phyloP scores from a whole-genome alignment of 345 rosid species.

The Eutrema yunnanense region DNA sequence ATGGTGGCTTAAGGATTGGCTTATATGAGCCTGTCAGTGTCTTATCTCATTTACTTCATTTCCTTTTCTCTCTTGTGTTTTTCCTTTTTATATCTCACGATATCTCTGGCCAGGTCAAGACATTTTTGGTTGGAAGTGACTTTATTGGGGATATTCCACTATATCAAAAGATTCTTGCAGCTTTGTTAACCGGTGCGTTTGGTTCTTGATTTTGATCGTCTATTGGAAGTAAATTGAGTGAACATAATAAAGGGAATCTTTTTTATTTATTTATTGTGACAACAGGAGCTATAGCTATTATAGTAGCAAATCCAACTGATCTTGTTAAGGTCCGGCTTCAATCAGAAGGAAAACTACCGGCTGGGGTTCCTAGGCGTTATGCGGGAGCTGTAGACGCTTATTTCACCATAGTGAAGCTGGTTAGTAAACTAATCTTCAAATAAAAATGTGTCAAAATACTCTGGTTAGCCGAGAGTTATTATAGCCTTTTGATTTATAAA shows the following conservation, averaged over 20 bases:
- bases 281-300: slow-evolving; percentile 87
- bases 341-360: slow-evolving; percentile 84
- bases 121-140: slow-evolving; percentile 74
- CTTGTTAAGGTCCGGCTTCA: slow-evolving; percentile 95
- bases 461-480: neutral
- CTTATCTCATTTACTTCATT: slow-evolving; percentile 15
- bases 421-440: slow-evolving; percentile 22
- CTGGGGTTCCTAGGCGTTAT: slow-evolving; percentile 84
- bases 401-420: slow-evolving; percentile 69
- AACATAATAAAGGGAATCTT: neutral
- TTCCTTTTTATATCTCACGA: neutral
- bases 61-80: neutral
- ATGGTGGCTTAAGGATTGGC: slow-evolving; percentile 91
- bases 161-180: slow-evolving; percentile 82
- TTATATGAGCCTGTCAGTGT: slow-evolving; percentile 77
- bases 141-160: slow-evolving; percentile 73
- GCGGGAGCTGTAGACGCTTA: slow-evolving; percentile 88
- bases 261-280: neutral
- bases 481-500: neutral
- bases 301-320: slow-evolving; percentile 93
- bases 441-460: neutral
- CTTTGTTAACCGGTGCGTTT: slow-evolving; percentile 72
- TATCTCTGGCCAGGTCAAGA: slow-evolving; percentile 68
- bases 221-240: neutral
- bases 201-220: slow-evolving; percentile 6